Base-by-base conservation (phyloP, 768 basidiomycete genomes). In the Amanita rimosa region DNA sequence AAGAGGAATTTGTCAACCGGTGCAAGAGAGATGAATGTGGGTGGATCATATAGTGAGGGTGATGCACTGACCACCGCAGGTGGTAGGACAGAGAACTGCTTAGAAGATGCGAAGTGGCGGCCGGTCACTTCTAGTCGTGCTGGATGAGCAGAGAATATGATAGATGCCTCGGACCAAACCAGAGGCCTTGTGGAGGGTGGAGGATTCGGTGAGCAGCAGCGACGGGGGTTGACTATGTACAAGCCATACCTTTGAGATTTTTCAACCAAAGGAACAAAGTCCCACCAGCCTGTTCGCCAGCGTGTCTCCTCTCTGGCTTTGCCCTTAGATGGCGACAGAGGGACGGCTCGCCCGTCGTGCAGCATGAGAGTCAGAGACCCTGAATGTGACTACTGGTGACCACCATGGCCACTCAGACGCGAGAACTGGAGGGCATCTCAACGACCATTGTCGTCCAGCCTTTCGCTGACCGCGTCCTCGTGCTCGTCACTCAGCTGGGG, bases 401-500 rank as follows among this genome's bases (percentile, higher is more conserved):
- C 19, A 13, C n/a, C 31, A 39, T 43, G 40, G 31, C 48, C 13
- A 40, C 43, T 49, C 44, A 44, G 36, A 71, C 73, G 7, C 67
- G 73, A 34, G 59, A 70, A 4, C 57, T 93, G 9, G 60, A 75
- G 38, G 85, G 78, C 10, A 64, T 71, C 10, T 64, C 60, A 14
- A 96, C 90, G 2, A 82, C 94, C 48, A 66, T 96, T 13, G 55
- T 93, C 39, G 60, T 94, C 6, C 91, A 96, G 57, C 68, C 70
- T 0, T 98, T 79, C 60, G 75, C 77, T 46, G 94, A 97, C 65
- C 75, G 90, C 21, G 68, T 79, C 10, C 69, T 98, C 16, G 81
- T 96, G n/a, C 70, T 96, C 19, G 73, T 97, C 46, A 93, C 91
- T 1, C 94, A 98, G 63, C 62, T 90, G 52, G 87, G 88, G 34